Base-by-base conservation (phyloP, 2,329 filamentous ascomycete species). In the Diaporthe batatas region DNA sequence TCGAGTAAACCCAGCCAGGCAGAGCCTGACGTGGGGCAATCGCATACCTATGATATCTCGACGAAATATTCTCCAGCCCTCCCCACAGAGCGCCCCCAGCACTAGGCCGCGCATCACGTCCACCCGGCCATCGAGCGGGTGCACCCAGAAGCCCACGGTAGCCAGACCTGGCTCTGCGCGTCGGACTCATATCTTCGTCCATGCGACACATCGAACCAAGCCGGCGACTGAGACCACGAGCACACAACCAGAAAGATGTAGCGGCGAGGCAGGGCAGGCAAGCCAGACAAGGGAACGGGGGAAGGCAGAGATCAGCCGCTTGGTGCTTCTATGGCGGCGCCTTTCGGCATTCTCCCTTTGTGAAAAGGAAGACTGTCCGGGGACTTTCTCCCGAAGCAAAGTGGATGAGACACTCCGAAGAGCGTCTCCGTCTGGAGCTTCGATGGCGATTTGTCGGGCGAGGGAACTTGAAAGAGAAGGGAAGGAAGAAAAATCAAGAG, bases 351-450 rank as follows among this genome's bases (percentile, higher is more conserved):
- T 86, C 83, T 85, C 80, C 80, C 79, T 80, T 80, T 80, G 78
- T 76, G 70, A 76, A 72, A 77, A 81, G 78, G 76, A 78, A 79
- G 77, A 81, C 86, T 92, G 95, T 98, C 96, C 96, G 96, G 96
- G 96, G 96, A 98, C 96, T 98, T 98, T 98, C 96, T 98, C 96
- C 96, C 95, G 96, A 98, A 98, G 95, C 95, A 82, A 79, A 76
- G 55, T 25, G 23, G 75, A 65, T 75, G 78, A 80, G 79, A 81
- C 76, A 80, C 81, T 79, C 81, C 79, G 75, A 76, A 77, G 77
- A 83, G 79, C 79, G 81, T 90, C 88, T 93, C 94, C 92, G 94
- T 97, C 86, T 92, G 94, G 86, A 94, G 95, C 96, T 98, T 98
- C 93, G 95, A 97, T 91, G 93, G 95, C 96, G 96, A 98, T 98